Evolutionary conservation across 176 grass and related monocot genomes (phyloP), one percentile per base, ranked within the genome.

Genomic region (Oryza nivara): DNA sequence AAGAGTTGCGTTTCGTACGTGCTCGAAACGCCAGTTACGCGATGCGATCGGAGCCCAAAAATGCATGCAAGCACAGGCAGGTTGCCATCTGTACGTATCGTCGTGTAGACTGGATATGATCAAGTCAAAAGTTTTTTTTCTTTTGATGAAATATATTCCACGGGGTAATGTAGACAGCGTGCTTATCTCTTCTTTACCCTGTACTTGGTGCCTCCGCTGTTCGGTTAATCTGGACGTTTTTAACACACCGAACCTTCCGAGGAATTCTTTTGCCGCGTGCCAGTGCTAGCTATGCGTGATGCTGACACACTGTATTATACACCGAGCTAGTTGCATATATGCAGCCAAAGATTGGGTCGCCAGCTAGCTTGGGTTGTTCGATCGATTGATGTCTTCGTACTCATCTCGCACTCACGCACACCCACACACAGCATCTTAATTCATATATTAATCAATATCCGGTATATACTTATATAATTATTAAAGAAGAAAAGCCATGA

Each of bases 81-180:
- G 16, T 58, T 58, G 54, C 54, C 54, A 20, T 58, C 54, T 20
- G 54, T 20, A 19, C 56, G 56, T 61, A 20, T 61, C 19, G 20
- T 61, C 56, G 56, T 68, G 36, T 23, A 20, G 0, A 25, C 15
- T 43, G 4, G 70, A 74, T 70, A 28, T 28, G 28, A 28, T 28
- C 28, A 65, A 34, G 81, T 74, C 61, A 88, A 84, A 68, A 20
- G 9, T 7, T 41, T 8, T 41, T 41, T 41, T 41, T 38, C 0
- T 3, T 7, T 49, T 20, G 36, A 22, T 30, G 7, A 36, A 34
- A 32, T 43, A 10, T 58, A 49, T 70, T 67, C 74, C 68, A 17
- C 14, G 74, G 36, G 25, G 61, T 60, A 68, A 73, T 22, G 68
- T 49, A 56, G 72, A 70, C 72, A 64, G 36, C 49, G 38, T 76